Percentiles rank a stretch among this genome's conserved stretches.
Conservation (phyloP, 768 basidiomycete species). For the Lentinula boryana region DNA sequence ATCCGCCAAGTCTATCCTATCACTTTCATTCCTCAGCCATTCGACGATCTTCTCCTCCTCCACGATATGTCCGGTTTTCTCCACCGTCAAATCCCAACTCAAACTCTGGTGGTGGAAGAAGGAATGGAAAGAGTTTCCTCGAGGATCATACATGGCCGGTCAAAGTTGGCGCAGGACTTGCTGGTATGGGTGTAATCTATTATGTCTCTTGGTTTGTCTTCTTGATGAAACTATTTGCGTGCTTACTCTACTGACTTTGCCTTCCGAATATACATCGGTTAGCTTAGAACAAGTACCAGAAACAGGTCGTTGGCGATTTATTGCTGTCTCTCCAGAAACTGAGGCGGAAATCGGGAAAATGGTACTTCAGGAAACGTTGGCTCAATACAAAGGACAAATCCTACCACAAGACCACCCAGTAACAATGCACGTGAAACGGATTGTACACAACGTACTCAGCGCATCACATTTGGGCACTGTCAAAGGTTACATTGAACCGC, state of each 20-base stretch:
- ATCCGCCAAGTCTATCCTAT: background rate
- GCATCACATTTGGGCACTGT: conserved; percentile 69
- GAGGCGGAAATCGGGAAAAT: conserved; percentile 43
- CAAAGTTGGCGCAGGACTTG: conserved; percentile 3
- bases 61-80: conserved; percentile 5
- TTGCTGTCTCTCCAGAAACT: conserved; percentile 57
- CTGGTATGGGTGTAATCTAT: conserved; percentile 3
- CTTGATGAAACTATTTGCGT: background rate
- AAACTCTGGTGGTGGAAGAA: background rate
- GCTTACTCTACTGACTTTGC: background rate
- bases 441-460: conserved; percentile 64
- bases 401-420: conserved; percentile 65
- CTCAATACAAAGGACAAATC: conserved; percentile 45
- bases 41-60: background rate
- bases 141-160: background rate
- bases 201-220: conserved; percentile 3
- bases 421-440: conserved; percentile 58
- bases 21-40: background rate
- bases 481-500: conserved; percentile 13
- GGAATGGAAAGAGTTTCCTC: background rate
- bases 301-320: conserved; percentile 86
- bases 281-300: conserved; percentile 84
- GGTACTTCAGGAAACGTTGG: conserved; percentile 34
- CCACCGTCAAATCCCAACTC: background rate
- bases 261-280: background rate